Conservation (phyloP, 441 rosid species). For the Croton laevigatus region DNA sequence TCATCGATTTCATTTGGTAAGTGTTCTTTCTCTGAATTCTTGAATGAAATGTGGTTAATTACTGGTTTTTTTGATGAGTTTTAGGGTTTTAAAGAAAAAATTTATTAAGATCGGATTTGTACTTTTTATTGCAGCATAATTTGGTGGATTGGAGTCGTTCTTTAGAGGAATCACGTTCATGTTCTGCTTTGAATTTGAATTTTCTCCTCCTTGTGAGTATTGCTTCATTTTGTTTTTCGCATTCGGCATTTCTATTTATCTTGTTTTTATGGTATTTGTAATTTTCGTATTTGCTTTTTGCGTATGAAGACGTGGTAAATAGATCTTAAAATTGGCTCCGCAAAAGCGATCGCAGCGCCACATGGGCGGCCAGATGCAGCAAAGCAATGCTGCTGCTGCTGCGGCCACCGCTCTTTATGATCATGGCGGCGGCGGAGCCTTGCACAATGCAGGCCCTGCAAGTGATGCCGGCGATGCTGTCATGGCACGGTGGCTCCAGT, state of each 20-base stretch:
- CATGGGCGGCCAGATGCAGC: conserved; percentile 99
- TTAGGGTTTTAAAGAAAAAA: neutral
- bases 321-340: conserved; percentile 99
- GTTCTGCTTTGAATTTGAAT: conserved; percentile 45
- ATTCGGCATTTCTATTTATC: neutral
- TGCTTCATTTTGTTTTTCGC: neutral
- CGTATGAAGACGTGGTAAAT: conserved; percentile 42
- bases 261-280: neutral
- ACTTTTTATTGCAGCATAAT: conserved; percentile 28
- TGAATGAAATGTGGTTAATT: conserved; percentile 15
- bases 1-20: conserved; percentile 26
- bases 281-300: neutral
- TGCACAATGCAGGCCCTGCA: conserved; percentile 59
- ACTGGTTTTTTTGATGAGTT: neutral
- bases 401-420: conserved; percentile 77
- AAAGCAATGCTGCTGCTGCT: conserved; percentile 84
- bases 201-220: conserved; percentile 50
- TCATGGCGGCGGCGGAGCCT: conserved; percentile 40
- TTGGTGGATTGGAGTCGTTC: conserved; percentile 17
- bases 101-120: conserved; percentile 6
- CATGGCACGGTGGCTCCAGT: conserved; percentile 99
- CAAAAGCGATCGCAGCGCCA: conserved; percentile 99
- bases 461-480: conserved; percentile 93
- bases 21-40: neutral
- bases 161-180: conserved; percentile 30